Percentiles rank a stretch among this genome's conserved stretches.
These are phyloP conservation scores for Fusarium sacchari DNA, from an alignment of 2,329 filamentous ascomycete genomes.

Conservation along the genomic window DNA sequence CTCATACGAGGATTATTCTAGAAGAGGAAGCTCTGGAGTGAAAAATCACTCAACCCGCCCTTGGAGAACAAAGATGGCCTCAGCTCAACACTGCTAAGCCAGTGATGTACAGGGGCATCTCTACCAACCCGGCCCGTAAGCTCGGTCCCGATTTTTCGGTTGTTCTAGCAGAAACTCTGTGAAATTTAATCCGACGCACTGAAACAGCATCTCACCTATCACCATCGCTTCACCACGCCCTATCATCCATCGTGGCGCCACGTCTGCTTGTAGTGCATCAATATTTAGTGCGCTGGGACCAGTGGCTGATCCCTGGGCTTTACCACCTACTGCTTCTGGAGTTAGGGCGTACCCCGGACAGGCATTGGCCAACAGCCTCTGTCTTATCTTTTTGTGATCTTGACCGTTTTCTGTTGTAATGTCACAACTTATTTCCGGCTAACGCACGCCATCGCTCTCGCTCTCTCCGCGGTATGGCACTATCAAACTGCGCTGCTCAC, in stretches of 20 bases:
- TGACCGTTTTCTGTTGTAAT: background rate
- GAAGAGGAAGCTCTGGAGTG: background rate
- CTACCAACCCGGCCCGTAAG: background rate
- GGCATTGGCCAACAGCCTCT: background rate
- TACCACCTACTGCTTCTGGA: conserved; percentile 8
- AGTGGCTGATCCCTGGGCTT: conserved; percentile 6
- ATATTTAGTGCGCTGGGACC: background rate
- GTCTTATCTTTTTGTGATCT: background rate
- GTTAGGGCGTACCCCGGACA: background rate
- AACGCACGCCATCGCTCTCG: background rate
- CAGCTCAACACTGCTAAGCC: background rate
- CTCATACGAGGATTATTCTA: conserved; percentile 3
- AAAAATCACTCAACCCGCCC: background rate
- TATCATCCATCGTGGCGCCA: conserved; percentile 17
- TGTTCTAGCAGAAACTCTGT: background rate
- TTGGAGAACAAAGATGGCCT: background rate
- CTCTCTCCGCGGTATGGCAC: background rate
- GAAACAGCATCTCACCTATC: background rate
- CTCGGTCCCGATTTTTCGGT: background rate
- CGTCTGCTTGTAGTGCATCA: background rate
- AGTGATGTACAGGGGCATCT: background rate
- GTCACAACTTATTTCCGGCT: conserved; percentile 1
- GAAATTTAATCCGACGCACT: background rate
- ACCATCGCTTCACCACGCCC: background rate
- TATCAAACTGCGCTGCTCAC: background rate